Percentiles rank a stretch among this genome's conserved stretches.
Conservation (phyloP, 257 asterid genomes). For the Fraxinus americana region DNA sequence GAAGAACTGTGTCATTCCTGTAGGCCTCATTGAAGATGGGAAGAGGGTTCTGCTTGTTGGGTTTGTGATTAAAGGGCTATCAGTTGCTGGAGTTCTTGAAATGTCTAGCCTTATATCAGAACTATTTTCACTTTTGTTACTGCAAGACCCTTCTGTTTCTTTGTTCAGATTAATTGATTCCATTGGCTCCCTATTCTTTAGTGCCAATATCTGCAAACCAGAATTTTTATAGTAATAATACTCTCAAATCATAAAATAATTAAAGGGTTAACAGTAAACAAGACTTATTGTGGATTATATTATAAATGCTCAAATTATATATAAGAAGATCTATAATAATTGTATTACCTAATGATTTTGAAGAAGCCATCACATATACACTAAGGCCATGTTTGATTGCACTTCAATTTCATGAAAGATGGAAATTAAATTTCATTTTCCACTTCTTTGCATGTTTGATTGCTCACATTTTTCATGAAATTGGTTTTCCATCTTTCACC, state of each 20-base stretch:
- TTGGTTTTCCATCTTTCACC: too few relatives aligned
- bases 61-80: slow-evolving; percentile 49
- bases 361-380: too few relatives aligned
- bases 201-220: slow-evolving; percentile 70
- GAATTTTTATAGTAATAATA: too few relatives aligned
- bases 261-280: not conserved
- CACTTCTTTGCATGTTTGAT: too few relatives aligned
- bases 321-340: too few relatives aligned
- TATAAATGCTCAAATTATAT: too few relatives aligned
- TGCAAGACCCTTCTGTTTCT: slow-evolving; percentile 93
- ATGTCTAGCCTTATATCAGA: slow-evolving; percentile 79
- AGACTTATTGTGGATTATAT: too few relatives aligned
- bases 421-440: too few relatives aligned
- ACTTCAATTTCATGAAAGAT: too few relatives aligned
- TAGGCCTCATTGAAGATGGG: slow-evolving; percentile 51
- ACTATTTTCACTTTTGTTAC: slow-evolving; percentile 91
- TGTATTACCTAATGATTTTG: too few relatives aligned
- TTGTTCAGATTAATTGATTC: slow-evolving; percentile 94
- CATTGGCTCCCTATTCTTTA: slow-evolving; percentile 86
- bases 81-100: slow-evolving; percentile 63
- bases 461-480: too few relatives aligned
- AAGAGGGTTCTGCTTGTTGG: slow-evolving; percentile 54
- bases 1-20: slow-evolving; percentile 41
- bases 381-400: too few relatives aligned
- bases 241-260: not conserved